Conservation (phyloP, 176 grass and related monocot genomes). For the Aechmea fasciata region DNA sequence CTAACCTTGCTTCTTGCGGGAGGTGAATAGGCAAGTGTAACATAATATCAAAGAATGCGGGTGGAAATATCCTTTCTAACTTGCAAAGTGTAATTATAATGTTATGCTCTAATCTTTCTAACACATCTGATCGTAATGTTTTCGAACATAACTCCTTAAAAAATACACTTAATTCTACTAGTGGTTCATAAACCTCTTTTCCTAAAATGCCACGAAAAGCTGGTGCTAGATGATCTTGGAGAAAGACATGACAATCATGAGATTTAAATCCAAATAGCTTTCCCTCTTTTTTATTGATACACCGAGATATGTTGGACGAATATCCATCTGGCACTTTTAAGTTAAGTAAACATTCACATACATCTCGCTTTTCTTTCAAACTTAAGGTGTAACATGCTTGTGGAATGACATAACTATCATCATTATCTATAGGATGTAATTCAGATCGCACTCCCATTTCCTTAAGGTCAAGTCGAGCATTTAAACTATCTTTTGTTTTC, state of each 20-base stretch:
- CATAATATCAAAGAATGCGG: constrained; percentile 17
- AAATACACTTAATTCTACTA: constrained; percentile 1
- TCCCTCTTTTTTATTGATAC: too few species aligned
- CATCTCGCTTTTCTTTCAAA: too few species aligned
- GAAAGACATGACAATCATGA: too few species aligned
- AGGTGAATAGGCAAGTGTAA: too few species aligned
- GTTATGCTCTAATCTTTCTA: background rate
- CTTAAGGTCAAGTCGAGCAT: constrained; percentile 8
- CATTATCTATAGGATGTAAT: background rate
- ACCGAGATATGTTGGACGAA: too few species aligned
- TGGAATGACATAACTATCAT: background rate
- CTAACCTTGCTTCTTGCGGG: too few species aligned
- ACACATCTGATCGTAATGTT: background rate
- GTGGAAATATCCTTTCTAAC: constrained; percentile 21
- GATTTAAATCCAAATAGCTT: too few species aligned
- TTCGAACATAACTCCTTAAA: constrained; percentile 10
- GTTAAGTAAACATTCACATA: too few species aligned
- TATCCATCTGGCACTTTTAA: too few species aligned
- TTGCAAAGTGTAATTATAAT: constrained; percentile 14
- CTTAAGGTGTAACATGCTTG: background rate
- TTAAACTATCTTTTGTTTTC: constrained; percentile 17
- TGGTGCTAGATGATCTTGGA: too few species aligned
- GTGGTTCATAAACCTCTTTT: too few species aligned
- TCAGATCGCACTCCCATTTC: background rate
- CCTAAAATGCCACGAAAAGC: too few species aligned